A percentile compares a stretch with the other conserved stretches of the same genome.
phyloP scores from a whole-genome alignment of 1,284 basidiomycete genomes.

The Anthracocystis setariae region DNA sequence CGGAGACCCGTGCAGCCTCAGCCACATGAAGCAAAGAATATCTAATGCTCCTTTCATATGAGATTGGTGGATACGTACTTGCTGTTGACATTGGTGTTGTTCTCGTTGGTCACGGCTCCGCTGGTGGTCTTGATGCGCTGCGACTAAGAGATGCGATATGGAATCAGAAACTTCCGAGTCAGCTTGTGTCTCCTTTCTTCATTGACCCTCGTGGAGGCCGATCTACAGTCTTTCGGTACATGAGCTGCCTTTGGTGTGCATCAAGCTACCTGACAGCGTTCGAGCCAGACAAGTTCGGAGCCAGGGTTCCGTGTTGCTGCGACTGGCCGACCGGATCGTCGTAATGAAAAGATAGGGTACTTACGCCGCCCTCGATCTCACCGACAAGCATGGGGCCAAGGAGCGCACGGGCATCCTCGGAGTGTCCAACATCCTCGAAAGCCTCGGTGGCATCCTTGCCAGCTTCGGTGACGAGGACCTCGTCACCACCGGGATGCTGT shows the following conservation, averaged over 20 bases:
- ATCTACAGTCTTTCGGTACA: not conserved
- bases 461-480: conserved; percentile 91
- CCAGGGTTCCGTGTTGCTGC: too few species aligned
- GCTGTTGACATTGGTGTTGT: conserved; percentile 54
- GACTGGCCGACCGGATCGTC: too few species aligned
- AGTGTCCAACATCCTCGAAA: conserved; percentile 99
- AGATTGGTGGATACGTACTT: conserved; percentile 36
- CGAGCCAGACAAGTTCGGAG: too few species aligned
- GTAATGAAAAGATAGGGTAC: conserved; percentile 1
- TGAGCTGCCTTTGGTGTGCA: not conserved
- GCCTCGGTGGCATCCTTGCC: conserved; percentile 97
- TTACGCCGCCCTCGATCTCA: conserved; percentile 71
- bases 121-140: conserved; percentile 49
- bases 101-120: conserved; percentile 51
- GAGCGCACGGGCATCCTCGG: conserved; percentile 93
- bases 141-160: conserved; percentile 9
- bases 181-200: not conserved
- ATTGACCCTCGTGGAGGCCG: not conserved
- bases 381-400: conserved; percentile 73
- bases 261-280: too few species aligned
- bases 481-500: conserved; percentile 91
- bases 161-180: not conserved
- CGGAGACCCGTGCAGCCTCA: too few species aligned
- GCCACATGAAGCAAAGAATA: too few species aligned
- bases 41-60: too few species aligned